Evolutionary conservation across 2,329 filamentous ascomycete species (phyloP).

Genomic region (Huntiella bhutanensis): DNA sequence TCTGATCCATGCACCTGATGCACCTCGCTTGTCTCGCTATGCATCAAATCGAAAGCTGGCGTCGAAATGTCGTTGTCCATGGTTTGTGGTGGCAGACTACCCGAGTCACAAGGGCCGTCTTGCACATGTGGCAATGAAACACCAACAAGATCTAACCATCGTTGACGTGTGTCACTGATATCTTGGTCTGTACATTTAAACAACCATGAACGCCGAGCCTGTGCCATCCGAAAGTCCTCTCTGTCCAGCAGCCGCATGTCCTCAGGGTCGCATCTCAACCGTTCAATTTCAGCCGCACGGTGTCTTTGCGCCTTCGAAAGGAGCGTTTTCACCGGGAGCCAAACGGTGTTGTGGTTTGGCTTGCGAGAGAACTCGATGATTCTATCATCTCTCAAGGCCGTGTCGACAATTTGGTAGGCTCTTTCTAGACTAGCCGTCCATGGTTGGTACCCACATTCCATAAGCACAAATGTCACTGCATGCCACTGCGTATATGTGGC

Average conservation of each 20-base stretch:
- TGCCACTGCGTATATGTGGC: constrained; percentile 34
- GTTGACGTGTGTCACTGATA: constrained; percentile 27
- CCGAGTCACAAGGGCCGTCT: neutral
- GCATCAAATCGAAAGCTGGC: neutral
- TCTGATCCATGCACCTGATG: no score
- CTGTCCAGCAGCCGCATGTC: constrained; percentile 26
- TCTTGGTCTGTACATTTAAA: constrained; percentile 25
- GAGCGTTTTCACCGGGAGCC: constrained; percentile 34
- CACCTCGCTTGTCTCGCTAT: neutral
- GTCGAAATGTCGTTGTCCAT: no score
- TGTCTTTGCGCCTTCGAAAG: constrained; percentile 33
- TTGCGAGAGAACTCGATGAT: constrained; percentile 26
- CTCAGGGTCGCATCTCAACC: constrained; percentile 30
- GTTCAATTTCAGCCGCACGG: constrained; percentile 29
- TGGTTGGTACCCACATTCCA: constrained; percentile 27
- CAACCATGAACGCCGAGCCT: neutral
- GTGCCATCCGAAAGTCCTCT: constrained; percentile 25
- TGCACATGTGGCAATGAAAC: constrained; percentile 8
- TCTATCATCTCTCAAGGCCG: constrained; percentile 21
- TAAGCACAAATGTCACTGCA: constrained; percentile 28
- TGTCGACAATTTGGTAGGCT: constrained; percentile 28
- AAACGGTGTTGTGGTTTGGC: constrained; percentile 28
- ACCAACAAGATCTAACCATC: constrained; percentile 32
- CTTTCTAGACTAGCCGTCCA: constrained; percentile 32
- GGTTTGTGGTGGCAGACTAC: neutral